These are phyloP conservation scores for Pseudogymnoascus sp. DNA, from an alignment of 2,329 filamentous ascomycete genomes.

Conservation along the genomic window DNA sequence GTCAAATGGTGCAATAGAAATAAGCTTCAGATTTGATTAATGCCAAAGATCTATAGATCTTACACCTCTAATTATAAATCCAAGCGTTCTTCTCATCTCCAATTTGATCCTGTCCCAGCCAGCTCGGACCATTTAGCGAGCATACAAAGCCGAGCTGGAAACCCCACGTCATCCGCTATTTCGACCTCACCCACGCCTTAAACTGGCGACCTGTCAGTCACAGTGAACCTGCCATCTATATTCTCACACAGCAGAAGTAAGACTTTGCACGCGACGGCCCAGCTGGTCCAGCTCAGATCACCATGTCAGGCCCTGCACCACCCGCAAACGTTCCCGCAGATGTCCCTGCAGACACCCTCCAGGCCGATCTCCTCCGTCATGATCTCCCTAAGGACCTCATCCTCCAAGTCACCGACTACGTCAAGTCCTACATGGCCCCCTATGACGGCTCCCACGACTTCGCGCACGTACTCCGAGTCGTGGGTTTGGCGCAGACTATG, in stretches of 20 bases:
- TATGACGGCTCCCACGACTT: conserved; percentile 88
- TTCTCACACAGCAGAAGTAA: neutral
- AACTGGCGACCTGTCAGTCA: neutral
- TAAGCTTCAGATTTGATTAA: neutral
- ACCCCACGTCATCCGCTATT: neutral
- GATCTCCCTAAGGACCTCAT: conserved; percentile 33
- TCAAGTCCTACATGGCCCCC: conserved; percentile 62
- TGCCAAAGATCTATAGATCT: neutral
- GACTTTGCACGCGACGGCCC: neutral
- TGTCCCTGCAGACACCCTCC: neutral
- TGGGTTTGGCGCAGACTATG: conserved; percentile 61
- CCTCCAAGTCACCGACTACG: conserved; percentile 50
- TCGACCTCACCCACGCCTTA: neutral
- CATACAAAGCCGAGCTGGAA: neutral
- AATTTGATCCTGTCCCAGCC: neutral
- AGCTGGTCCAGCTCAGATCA: neutral
- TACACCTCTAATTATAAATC: neutral
- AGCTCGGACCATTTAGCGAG: neutral
- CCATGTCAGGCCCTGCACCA: neutral
- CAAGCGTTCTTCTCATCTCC: neutral
- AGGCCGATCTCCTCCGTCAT: neutral
- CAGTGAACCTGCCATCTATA: neutral
- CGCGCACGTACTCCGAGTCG: conserved; percentile 70
- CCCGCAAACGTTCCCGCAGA: neutral
- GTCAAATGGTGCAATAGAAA: neutral